Base-by-base conservation (phyloP, 2,329 filamentous ascomycete species). In the Lecanosticta acicola region DNA sequence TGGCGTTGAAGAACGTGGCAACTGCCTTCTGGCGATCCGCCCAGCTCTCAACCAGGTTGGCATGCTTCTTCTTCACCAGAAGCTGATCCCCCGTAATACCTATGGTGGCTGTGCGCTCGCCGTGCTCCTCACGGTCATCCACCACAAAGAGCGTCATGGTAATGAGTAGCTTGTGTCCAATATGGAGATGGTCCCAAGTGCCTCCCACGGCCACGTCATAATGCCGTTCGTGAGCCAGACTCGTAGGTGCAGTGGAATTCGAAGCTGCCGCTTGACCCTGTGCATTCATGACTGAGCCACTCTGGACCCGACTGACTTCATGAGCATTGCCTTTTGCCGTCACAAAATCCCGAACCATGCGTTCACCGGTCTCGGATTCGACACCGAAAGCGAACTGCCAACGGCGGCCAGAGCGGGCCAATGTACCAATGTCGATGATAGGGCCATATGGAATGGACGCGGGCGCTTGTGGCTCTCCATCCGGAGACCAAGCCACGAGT, bases 111-210 rank as follows among this genome's bases (percentile, higher is more conserved):
- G 75, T 75, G 50, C 79, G 78, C 17, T 65, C 57, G 7, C 39
- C 36, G 7, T 59, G 49, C 1, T 46, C 59, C 0, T 70, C 60
- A 51, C 51, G 57, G 24, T 67, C 59, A 48, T 79, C 78, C 46
- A 85, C 74, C 13, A 88, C 76, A 45, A 96, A 78, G 0, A 83
- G 79, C 0, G 85, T 87, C 50, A 90, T 90, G n/a, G 90, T 89
- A 16, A 98, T 78, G 16, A 98, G 78, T n/a, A 97, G 75, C 69
- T 97, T 98, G 71, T 98, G 93, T 4, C 93, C 93, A 3, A 87
- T 83, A 64, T 98, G 93, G 17, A 98, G 77, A 67, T 97, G 89
- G 66, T 98, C 93, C 68, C 97, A 98, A 0, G 93, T 98, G 8
- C 93, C 93, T 21, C 91, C 93, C 10, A 97, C 79, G 42, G 84